These are phyloP conservation scores for Solanum lignicaule DNA, from an alignment of 257 asterid species.

Conservation along the genomic window DNA sequence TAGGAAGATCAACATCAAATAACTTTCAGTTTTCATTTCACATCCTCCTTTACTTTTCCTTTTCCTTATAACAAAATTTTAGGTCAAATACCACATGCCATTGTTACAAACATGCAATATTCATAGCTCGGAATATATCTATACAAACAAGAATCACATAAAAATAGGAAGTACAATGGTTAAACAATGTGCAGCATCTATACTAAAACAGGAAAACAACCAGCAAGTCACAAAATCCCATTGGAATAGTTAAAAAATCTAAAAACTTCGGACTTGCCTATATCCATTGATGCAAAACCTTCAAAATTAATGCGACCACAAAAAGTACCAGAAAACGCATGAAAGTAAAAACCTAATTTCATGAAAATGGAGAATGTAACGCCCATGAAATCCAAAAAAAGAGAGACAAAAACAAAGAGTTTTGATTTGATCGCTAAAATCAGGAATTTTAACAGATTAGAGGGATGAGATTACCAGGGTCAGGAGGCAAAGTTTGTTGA, in stretches of 20 bases:
- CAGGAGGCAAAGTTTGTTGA: slow-evolving; percentile 53
- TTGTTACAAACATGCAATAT: neutral
- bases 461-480: slow-evolving; percentile 39
- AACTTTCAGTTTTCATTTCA: neutral
- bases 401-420: neutral
- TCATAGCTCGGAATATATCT: neutral
- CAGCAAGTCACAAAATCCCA: neutral
- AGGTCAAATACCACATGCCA: neutral
- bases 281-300: neutral
- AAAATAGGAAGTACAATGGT: neutral
- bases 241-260: neutral
- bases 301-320: neutral
- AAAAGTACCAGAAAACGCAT: neutral
- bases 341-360: neutral
- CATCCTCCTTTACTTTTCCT: neutral
- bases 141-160: neutral
- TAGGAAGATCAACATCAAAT: slow-evolving; percentile 17
- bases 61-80: neutral
- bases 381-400: neutral
- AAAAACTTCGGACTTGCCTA: neutral
- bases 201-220: neutral
- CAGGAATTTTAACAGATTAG: too few species aligned
- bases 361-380: neutral
- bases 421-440: neutral
- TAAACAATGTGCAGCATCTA: neutral